Percentiles rank a stretch among this genome's conserved stretches.
These are phyloP conservation scores for Calocera viscosa DNA, from an alignment of 768 basidiomycete species.

Conservation along the genomic window DNA sequence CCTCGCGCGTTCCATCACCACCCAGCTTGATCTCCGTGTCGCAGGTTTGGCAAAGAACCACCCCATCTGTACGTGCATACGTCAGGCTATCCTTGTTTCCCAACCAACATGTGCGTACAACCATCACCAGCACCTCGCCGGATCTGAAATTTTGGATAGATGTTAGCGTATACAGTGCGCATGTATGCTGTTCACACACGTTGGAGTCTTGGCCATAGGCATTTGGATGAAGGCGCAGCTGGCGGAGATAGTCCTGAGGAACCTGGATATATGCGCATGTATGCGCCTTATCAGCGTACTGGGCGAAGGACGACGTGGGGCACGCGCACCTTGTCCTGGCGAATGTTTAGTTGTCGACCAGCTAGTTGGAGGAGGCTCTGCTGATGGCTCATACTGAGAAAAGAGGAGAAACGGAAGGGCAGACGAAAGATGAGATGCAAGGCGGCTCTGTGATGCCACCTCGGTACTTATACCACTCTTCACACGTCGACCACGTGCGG, in stretches of 20 bases:
- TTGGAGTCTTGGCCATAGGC: neutral
- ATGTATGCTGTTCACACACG: neutral
- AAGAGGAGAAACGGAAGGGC: too few species aligned
- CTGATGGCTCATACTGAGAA: too few species aligned
- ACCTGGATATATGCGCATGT: neutral
- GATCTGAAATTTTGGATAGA: neutral
- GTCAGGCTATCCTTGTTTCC: neutral
- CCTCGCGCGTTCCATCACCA: neutral
- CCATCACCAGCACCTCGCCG: neutral
- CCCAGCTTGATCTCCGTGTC: neutral
- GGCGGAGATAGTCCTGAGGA: neutral
- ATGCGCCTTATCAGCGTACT: neutral
- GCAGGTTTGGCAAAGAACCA: neutral
- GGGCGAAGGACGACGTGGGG: neutral
- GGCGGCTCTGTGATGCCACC: too few species aligned
- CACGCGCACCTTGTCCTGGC: neutral
- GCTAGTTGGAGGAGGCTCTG: too few species aligned
- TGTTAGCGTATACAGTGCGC: neutral
- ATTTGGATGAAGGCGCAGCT: neutral
- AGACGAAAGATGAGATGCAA: too few species aligned
- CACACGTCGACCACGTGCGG: too few species aligned
- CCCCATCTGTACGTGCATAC: neutral
- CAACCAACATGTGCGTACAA: neutral
- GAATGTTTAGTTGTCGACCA: neutral
- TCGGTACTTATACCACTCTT: too few species aligned